phyloP scores from a whole-genome alignment of 2,329 filamentous ascomycete species.

The Diaporthe citri region DNA sequence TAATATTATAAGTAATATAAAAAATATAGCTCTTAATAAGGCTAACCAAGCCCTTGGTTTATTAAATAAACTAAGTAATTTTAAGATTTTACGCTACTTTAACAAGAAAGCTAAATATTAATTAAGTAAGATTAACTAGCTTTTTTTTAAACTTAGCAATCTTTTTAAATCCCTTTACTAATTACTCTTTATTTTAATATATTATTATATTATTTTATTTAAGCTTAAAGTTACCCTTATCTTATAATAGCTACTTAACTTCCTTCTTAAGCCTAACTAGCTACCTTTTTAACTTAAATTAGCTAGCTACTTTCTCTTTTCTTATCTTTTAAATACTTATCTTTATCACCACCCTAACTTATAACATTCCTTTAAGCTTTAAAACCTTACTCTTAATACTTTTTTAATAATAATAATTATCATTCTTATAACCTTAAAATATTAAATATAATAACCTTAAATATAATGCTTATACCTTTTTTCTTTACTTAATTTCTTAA shows the following conservation, averaged over 20 bases:
- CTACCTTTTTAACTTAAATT: background rate
- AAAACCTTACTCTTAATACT: background rate
- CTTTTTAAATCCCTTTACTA: background rate
- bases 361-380: background rate
- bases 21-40: background rate
- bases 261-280: background rate
- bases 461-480: background rate
- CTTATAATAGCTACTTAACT: background rate
- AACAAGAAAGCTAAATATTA: background rate
- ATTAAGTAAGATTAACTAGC: background rate
- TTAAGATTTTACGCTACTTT: background rate
- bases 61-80: background rate
- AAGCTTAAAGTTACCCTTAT: background rate
- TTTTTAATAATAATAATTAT: background rate
- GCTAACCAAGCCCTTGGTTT: background rate
- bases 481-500: background rate
- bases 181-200: background rate
- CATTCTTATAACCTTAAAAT: background rate
- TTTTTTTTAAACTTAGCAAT: background rate
- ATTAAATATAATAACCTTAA: background rate
- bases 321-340: background rate
- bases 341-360: background rate
- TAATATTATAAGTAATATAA: background rate
- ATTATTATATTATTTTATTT: background rate
- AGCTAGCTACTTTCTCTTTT: background rate